Percentiles rank a stretch among this genome's conserved stretches.
These are phyloP conservation scores for Didymosphaeria variabile DNA, from an alignment of 2,329 filamentous ascomycete genomes.

Conservation along the genomic window DNA sequence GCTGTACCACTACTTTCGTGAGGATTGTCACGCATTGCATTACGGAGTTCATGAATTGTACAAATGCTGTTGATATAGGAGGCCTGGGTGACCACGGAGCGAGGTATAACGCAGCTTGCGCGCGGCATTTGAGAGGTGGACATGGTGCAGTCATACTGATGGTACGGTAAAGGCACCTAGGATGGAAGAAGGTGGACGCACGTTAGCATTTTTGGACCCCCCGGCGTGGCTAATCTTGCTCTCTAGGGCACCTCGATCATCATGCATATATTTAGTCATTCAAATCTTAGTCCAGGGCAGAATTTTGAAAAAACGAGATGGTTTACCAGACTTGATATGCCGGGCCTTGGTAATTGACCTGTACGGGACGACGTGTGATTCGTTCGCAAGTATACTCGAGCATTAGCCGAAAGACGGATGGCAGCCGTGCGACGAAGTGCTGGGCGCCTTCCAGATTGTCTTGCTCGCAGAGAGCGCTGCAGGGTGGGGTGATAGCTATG, in stretches of 20 bases:
- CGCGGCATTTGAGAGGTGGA: not conserved
- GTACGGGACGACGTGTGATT: not conserved
- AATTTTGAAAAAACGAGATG: not conserved
- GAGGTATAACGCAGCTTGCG: not conserved
- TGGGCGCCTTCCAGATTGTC: not conserved
- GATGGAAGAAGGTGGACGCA: not conserved
- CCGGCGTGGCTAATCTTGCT: not conserved
- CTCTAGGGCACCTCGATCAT: not conserved
- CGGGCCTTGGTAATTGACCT: not conserved
- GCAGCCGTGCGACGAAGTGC: not conserved
- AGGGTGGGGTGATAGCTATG: not conserved
- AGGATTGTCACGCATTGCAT: conserved; percentile 31
- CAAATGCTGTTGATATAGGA: not conserved
- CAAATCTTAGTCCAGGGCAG: not conserved
- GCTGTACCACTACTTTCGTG: conserved; percentile 43
- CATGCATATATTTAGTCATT: not conserved
- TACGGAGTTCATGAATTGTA: conserved; percentile 31
- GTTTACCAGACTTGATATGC: conserved; percentile 6
- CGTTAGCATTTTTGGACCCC: not conserved
- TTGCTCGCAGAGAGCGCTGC: not conserved
- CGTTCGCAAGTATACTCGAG: not conserved
- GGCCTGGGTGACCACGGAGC: not conserved
- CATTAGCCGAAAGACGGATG: not conserved
- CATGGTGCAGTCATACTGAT: not conserved
- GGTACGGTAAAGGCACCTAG: not conserved